Conservation (phyloP, 1,139 yeast species). For the Candida glucosophila region DNA sequence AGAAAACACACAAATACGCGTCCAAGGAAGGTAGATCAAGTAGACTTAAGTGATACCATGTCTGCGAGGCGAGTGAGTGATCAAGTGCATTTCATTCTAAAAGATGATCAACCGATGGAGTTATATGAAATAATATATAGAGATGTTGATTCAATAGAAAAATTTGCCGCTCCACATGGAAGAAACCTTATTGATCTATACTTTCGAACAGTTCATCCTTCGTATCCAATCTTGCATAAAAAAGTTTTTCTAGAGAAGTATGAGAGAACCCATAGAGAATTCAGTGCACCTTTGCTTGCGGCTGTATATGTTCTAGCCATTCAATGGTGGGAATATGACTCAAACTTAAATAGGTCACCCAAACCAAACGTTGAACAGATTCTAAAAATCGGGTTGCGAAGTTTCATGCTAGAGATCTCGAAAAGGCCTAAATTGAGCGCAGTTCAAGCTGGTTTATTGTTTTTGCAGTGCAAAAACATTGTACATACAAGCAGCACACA, state of each 20-base stretch:
- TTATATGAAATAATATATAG: slow-evolving; percentile 55
- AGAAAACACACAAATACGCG: too few species aligned
- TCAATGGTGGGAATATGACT: slow-evolving; percentile 83
- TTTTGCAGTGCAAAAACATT: slow-evolving; percentile 55
- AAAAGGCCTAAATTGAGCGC: slow-evolving; percentile 73
- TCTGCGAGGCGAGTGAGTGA: slow-evolving; percentile 63
- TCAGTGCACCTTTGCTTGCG: slow-evolving; percentile 69
- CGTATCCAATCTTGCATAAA: slow-evolving; percentile 70
- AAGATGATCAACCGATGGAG: slow-evolving; percentile 65
- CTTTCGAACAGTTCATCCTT: slow-evolving; percentile 69
- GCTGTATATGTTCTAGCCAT: slow-evolving; percentile 68
- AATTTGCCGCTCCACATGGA: slow-evolving; percentile 71
- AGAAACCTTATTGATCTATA: slow-evolving; percentile 61
- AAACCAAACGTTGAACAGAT: slow-evolving; percentile 54
- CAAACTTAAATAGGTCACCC: slow-evolving; percentile 51
- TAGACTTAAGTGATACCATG: slow-evolving; percentile 48
- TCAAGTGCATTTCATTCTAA: slow-evolving; percentile 53
- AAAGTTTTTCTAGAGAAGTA: slow-evolving; percentile 71
- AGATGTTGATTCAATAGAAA: slow-evolving; percentile 65
- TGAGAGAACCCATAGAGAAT: slow-evolving; percentile 66
- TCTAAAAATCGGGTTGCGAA: slow-evolving; percentile 43
- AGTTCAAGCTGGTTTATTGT: slow-evolving; percentile 67
- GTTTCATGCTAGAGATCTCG: slow-evolving; percentile 56
- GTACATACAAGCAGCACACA: slow-evolving; percentile 8
- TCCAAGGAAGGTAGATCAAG: slow-evolving; percentile 47